phyloP scores from a whole-genome alignment of 2,329 filamentous ascomycete species.

The Aureobasidium mangrovei region DNA sequence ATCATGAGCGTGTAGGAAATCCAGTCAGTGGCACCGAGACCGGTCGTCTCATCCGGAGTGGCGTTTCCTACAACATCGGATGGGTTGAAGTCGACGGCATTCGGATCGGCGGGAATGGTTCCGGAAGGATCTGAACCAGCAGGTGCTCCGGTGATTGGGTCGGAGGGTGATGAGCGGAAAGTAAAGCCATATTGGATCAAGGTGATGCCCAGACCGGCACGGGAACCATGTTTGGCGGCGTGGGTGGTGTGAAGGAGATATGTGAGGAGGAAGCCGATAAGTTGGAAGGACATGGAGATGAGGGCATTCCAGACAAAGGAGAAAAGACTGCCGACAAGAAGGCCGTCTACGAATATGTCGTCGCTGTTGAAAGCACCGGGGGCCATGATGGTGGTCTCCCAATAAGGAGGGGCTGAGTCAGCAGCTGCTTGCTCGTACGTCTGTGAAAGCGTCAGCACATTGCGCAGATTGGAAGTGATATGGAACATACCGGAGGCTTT shows the following conservation, averaged over 20 bases:
- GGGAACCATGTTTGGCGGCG: slow-evolving; percentile 93
- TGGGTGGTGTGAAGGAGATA: slow-evolving; percentile 97
- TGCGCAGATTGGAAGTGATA: background rate
- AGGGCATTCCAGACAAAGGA: slow-evolving; percentile 87
- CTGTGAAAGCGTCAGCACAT: slow-evolving; percentile 38
- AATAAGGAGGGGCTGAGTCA: slow-evolving; percentile 92
- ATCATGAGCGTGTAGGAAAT: slow-evolving; percentile 91
- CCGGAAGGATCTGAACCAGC: slow-evolving; percentile 34
- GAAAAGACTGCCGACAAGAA: slow-evolving; percentile 83
- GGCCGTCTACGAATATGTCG: slow-evolving; percentile 93
- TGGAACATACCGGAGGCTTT: slow-evolving; percentile 68
- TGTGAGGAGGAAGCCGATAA: slow-evolving; percentile 94
- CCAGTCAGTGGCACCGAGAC: slow-evolving; percentile 73
- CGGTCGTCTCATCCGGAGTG: slow-evolving; percentile 30
- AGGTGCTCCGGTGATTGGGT: slow-evolving; percentile 25
- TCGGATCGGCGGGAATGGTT: slow-evolving; percentile 66
- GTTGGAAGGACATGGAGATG: slow-evolving; percentile 95
- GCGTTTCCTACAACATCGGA: slow-evolving; percentile 49
- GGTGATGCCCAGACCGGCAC: slow-evolving; percentile 87
- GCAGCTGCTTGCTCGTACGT: slow-evolving; percentile 97
- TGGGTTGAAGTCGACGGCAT: slow-evolving; percentile 80
- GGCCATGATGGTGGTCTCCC: slow-evolving; percentile 96
- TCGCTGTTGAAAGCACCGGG: slow-evolving; percentile 82
- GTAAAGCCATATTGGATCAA: slow-evolving; percentile 95
- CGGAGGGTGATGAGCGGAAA: slow-evolving; percentile 49